These are phyloP conservation scores for Massariosphaeria phaeospora DNA, from an alignment of 495 filamentous ascomycete species.

Conservation along the genomic window DNA sequence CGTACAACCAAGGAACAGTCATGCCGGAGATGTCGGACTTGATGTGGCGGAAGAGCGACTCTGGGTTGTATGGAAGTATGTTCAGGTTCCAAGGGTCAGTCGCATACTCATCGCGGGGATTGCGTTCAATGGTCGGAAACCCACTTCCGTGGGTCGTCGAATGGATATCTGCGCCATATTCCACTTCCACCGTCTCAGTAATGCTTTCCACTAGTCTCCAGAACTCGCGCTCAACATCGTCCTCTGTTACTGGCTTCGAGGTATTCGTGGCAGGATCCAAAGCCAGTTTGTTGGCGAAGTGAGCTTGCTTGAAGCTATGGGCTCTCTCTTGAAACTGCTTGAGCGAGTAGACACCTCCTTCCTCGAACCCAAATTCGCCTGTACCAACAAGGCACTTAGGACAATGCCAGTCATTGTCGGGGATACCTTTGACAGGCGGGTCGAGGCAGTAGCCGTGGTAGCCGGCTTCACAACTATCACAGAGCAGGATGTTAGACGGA, in stretches of 20 bases:
- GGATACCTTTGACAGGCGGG: constrained; percentile 69
- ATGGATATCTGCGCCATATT: constrained; percentile 98
- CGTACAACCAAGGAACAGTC: constrained; percentile 99
- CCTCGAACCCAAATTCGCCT: constrained; percentile 95
- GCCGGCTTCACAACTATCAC: constrained; percentile 85
- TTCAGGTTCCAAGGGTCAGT: constrained; percentile 96
- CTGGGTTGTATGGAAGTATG: constrained; percentile 80
- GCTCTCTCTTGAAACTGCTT: constrained; percentile 96
- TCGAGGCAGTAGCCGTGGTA: constrained; percentile 90
- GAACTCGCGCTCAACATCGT: constrained; percentile 95
- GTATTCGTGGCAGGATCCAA: constrained; percentile 80
- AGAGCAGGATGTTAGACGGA: constrained; percentile 62
- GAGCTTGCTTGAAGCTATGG: constrained; percentile 84
- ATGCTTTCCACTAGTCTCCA: constrained; percentile 90
- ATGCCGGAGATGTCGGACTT: constrained; percentile 99
- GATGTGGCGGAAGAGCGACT: constrained; percentile 93
- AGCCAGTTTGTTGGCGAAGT: constrained; percentile 87
- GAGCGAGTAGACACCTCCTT: constrained; percentile 92
- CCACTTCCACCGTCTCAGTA: constrained; percentile 93
- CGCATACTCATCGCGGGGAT: constrained; percentile 79
- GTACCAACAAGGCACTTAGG: constrained; percentile 93
- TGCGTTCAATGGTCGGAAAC: constrained; percentile 91
- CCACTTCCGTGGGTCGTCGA: constrained; percentile 97
- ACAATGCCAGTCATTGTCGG: constrained; percentile 94
- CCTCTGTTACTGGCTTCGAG: constrained; percentile 76